Conservation (phyloP, 2,329 filamentous ascomycete species). For the Penicillium thymicola region DNA sequence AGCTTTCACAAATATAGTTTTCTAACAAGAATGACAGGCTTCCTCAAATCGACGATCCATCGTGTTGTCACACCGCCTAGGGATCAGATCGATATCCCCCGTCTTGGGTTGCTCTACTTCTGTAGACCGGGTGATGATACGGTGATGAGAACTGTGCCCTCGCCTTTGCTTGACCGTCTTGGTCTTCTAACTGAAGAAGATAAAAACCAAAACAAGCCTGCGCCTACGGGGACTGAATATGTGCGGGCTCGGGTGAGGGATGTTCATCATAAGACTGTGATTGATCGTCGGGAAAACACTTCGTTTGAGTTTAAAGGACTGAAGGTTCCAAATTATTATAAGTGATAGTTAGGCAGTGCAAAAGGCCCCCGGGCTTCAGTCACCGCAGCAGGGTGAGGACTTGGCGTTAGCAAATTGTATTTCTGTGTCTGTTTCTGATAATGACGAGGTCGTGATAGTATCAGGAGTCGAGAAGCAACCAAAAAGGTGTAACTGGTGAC, state of each 20-base stretch:
- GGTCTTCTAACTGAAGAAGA: conserved; percentile 42
- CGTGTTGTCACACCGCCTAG: conserved; percentile 36
- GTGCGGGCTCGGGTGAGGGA: conserved; percentile 48
- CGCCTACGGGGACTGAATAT: conserved; percentile 45
- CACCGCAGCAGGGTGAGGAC: neutral
- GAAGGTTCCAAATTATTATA: conserved; percentile 39
- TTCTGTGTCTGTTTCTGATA: neutral
- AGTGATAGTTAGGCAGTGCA: neutral
- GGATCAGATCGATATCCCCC: conserved; percentile 32
- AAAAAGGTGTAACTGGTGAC: neutral
- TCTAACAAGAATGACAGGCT: conserved; percentile 3
- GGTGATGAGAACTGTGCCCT: conserved; percentile 32
- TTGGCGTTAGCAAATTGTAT: neutral
- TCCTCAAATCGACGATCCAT: conserved; percentile 36
- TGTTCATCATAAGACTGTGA: conserved; percentile 46
- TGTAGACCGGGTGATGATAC: conserved; percentile 35
- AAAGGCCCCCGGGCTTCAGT: no score
- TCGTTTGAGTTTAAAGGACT: conserved; percentile 45
- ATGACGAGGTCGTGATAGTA: neutral
- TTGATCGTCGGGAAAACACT: conserved; percentile 46
- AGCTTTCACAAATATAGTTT: accelerated
- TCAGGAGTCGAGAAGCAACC: neutral
- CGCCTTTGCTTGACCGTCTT: conserved; percentile 36
- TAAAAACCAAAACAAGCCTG: conserved; percentile 34
- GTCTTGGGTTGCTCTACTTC: conserved; percentile 40